Conservation (phyloP, 2,329 filamentous ascomycete species). For the Alternaria incomplexa region DNA sequence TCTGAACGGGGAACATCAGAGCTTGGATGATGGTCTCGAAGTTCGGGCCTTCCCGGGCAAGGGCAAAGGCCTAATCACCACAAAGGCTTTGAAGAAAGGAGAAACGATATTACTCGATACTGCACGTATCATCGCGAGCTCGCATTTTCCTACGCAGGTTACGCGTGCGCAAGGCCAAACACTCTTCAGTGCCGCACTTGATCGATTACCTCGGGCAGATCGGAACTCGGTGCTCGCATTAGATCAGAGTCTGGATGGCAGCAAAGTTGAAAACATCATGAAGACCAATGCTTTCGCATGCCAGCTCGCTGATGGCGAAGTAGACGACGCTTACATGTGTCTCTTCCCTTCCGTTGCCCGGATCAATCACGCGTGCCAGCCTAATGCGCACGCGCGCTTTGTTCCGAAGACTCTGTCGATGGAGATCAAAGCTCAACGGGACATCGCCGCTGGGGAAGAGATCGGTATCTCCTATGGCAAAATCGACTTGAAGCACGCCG, state of each 20-base stretch:
- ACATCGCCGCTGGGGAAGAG: constrained; percentile 29
- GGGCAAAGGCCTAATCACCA: constrained; percentile 30
- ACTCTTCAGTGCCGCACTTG: constrained; percentile 19
- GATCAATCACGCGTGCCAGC: constrained; percentile 33
- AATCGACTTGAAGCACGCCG: constrained; percentile 23
- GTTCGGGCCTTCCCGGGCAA: constrained; percentile 27
- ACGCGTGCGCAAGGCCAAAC: constrained; percentile 11
- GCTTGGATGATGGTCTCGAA: constrained; percentile 9
- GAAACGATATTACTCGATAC: constrained; percentile 28
- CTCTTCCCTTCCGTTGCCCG: constrained; percentile 30
- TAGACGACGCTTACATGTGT: constrained; percentile 31
- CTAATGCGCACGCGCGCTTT: constrained; percentile 32
- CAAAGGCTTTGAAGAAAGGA: constrained; percentile 17
- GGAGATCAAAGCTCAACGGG: constrained; percentile 27
- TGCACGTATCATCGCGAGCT: constrained; percentile 27
- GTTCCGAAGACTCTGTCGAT: constrained; percentile 24
- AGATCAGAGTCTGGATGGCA: constrained; percentile 22
- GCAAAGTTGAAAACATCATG: constrained; percentile 25
- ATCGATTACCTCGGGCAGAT: constrained; percentile 13
- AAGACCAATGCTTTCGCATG: constrained; percentile 35
- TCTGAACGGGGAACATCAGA: neutral
- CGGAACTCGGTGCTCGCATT: constrained; percentile 13
- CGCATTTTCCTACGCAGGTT: constrained; percentile 21
- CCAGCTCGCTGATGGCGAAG: constrained; percentile 23
- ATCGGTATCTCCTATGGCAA: constrained; percentile 31